Evolutionary conservation across 1,139 yeast genomes (phyloP).

Genomic region (Diutina mesorugosa): DNA sequence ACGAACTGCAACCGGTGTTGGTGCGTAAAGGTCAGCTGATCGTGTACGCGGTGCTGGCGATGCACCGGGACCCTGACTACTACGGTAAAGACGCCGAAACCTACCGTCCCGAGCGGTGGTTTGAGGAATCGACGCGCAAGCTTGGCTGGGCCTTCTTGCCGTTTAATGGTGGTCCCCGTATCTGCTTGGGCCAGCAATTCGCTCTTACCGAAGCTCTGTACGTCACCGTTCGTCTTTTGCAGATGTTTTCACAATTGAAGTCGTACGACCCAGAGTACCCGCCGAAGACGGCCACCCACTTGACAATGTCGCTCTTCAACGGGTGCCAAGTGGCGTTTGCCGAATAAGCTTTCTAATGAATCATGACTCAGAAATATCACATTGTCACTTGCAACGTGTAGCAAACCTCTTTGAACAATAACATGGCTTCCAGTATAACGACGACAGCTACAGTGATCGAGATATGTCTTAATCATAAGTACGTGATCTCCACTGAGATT

Average conservation of each 20-base stretch:
- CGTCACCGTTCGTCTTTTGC: conserved; percentile 23
- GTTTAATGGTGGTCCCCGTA: conserved; percentile 20
- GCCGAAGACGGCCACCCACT: neutral
- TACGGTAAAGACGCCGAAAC: conserved; percentile 37
- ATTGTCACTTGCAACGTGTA: no score
- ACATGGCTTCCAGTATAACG: no score
- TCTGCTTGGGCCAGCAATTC: conserved; percentile 20
- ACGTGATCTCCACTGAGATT: no score
- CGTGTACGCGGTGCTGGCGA: conserved; percentile 27
- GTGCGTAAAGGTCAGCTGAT: conserved; percentile 36
- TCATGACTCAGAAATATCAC: no score
- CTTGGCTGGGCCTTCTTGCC: conserved; percentile 33
- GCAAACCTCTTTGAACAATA: no score
- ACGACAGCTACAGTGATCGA: no score
- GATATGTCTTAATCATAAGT: no score
- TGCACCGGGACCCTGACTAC: conserved; percentile 29
- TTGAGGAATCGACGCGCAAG: conserved; percentile 22
- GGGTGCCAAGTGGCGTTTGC: neutral
- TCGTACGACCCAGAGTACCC: neutral
- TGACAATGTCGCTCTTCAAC: neutral
- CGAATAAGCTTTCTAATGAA: neutral
- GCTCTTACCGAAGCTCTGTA: conserved; percentile 45
- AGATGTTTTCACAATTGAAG: conserved; percentile 7
- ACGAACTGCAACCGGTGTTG: conserved; percentile 27
- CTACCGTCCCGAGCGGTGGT: conserved; percentile 48